A percentile compares a stretch with the other conserved stretches of the same genome.
Conservation (phyloP, 2,329 filamentous ascomycete genomes). For the Chrysosphaeria jannelii region DNA sequence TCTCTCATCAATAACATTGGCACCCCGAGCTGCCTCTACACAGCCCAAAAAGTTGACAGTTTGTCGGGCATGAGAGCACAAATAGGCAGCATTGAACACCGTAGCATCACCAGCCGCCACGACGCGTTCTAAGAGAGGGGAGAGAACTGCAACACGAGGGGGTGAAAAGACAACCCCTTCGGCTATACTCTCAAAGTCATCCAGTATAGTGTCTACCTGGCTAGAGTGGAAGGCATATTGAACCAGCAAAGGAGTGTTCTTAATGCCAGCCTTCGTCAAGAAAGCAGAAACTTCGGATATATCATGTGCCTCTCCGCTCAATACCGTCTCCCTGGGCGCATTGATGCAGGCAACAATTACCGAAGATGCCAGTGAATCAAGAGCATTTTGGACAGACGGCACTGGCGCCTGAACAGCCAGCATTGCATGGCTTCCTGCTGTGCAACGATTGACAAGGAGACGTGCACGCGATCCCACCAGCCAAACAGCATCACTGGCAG, state of each 20-base stretch:
- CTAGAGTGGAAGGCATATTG: slow-evolving; percentile 23
- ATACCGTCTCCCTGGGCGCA: slow-evolving; percentile 40
- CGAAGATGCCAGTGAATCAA: slow-evolving; percentile 11
- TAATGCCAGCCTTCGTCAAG: slow-evolving; percentile 10
- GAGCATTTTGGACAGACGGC: slow-evolving; percentile 20
- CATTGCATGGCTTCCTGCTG: slow-evolving; percentile 31
- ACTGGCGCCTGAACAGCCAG: slow-evolving; percentile 16
- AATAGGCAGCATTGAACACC: slow-evolving; percentile 25
- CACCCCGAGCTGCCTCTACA: slow-evolving; percentile 24
- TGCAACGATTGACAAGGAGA: slow-evolving; percentile 33
- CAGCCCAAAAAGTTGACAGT: slow-evolving; percentile 38
- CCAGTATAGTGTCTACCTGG: slow-evolving; percentile 22
- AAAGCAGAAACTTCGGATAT: slow-evolving; percentile 14
- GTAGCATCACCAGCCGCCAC: slow-evolving; percentile 17
- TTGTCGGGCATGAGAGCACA: slow-evolving; percentile 32
- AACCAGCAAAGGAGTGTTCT: slow-evolving; percentile 16
- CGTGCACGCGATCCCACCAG: slow-evolving; percentile 38
- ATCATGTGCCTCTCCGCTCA: slow-evolving; percentile 17
- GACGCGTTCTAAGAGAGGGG: slow-evolving; percentile 30
- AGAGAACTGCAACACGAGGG: slow-evolving; percentile 31
- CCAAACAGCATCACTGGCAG: slow-evolving; percentile 38
- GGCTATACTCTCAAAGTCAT: slow-evolving; percentile 22
- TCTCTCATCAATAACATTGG: slow-evolving; percentile 29
- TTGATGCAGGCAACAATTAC: slow-evolving; percentile 42
- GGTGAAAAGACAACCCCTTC: slow-evolving; percentile 10